phyloP scores from a whole-genome alignment of 2,329 filamentous ascomycete species.

The Alternaria brassicae region DNA sequence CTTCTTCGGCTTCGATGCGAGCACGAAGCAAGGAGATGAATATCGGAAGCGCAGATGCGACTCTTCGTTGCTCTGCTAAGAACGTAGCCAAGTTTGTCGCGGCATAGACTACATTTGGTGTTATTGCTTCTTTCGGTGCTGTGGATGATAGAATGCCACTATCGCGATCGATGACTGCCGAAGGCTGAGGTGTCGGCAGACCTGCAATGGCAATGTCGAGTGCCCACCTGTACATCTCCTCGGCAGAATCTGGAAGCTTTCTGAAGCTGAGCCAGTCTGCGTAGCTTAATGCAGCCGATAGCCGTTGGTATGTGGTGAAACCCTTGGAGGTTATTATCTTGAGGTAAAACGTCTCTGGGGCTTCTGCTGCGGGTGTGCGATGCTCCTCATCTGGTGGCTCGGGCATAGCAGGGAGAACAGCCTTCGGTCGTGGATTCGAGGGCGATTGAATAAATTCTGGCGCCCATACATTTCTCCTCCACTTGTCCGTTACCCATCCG shows the following conservation, averaged over 20 bases:
- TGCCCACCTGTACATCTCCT: constrained; percentile 77
- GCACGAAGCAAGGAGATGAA: constrained; percentile 85
- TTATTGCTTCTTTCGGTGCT: constrained; percentile 60
- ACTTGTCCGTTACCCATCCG: constrained; percentile 75
- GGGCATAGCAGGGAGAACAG: constrained; percentile 69
- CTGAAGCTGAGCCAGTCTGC: constrained; percentile 87
- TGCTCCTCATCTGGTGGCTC: constrained; percentile 77
- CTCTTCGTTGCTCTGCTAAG: constrained; percentile 72
- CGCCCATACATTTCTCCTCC: constrained; percentile 68
- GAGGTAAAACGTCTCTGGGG: constrained; percentile 80
- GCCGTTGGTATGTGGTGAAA: constrained; percentile 77
- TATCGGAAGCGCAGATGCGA: constrained; percentile 77
- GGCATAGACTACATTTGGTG: constrained; percentile 75
- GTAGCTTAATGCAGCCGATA: constrained; percentile 83
- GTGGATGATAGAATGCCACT: constrained; percentile 68
- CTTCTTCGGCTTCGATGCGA: constrained; percentile 65
- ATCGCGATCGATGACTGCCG: constrained; percentile 64
- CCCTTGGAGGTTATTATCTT: constrained; percentile 82
- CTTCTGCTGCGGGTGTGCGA: constrained; percentile 69
- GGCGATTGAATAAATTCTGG: constrained; percentile 78
- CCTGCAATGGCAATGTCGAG: constrained; percentile 74
- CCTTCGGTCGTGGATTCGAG: constrained; percentile 80
- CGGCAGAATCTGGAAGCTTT: constrained; percentile 67
- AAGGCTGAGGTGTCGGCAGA: constrained; percentile 52
- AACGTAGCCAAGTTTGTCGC: constrained; percentile 81